phyloP scores from a whole-genome alignment of 805 yeast species.

The Myxozyma udenii region DNA sequence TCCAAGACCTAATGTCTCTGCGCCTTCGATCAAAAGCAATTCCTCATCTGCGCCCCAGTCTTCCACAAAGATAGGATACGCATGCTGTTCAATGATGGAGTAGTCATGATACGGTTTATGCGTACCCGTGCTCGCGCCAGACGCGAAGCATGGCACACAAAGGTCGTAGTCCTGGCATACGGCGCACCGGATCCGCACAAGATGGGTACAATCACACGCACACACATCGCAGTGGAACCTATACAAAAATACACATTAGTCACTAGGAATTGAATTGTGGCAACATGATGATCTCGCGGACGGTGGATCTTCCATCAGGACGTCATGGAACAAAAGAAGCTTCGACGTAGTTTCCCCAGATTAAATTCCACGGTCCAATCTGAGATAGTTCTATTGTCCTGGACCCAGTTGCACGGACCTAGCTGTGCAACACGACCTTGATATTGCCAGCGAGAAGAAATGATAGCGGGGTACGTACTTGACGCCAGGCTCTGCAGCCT shows the following conservation, averaged over 20 bases:
- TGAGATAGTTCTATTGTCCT: no score
- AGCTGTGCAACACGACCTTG: neutral
- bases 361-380: no score
- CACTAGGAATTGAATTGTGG: no score
- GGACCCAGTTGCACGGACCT: neutral
- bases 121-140: constrained; percentile 72
- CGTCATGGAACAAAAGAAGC: no score
- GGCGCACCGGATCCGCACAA: constrained; percentile 89
- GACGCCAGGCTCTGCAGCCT: constrained; percentile 41
- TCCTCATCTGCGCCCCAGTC: constrained; percentile 98
- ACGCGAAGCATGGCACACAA: constrained; percentile 96
- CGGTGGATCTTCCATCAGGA: no score
- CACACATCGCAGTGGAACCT: constrained; percentile 92
- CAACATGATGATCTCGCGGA: no score
- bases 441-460: neutral
- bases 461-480: constrained; percentile 37
- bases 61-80: constrained; percentile 83
- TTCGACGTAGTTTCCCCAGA: no score
- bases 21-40: constrained; percentile 78
- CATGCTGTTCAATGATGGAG: constrained; percentile 86
- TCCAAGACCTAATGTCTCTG: constrained; percentile 87
- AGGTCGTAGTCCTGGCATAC: constrained; percentile 89
- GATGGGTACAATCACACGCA: constrained; percentile 89
- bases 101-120: constrained; percentile 96
- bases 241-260: neutral